These are phyloP conservation scores for Neurospora sp. DNA, from an alignment of 495 filamentous ascomycete species.

Conservation along the genomic window DNA sequence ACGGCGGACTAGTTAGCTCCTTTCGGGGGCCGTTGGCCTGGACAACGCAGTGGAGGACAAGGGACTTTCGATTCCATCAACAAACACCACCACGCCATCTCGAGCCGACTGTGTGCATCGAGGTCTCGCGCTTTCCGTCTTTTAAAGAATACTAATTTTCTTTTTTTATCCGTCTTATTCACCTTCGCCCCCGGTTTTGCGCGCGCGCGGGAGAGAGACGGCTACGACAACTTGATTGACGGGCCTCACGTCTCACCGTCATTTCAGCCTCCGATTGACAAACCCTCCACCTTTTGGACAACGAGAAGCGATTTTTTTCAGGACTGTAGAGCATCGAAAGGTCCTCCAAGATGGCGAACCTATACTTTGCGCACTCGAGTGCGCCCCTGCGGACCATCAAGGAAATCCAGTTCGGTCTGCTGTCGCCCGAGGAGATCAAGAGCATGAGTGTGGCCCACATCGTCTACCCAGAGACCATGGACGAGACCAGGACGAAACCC, in stretches of 20 bases:
- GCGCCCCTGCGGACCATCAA: conserved; percentile 91
- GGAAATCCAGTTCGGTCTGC: conserved; percentile 96
- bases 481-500: conserved; percentile 79
- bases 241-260: conserved; percentile 3
- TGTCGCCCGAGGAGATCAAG: conserved; percentile 96
- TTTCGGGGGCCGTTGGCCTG: conserved; percentile 25
- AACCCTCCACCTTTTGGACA: background rate
- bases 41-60: conserved; percentile 24
- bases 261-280: background rate
- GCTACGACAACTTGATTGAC: background rate
- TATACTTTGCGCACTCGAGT: conserved; percentile 83
- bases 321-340: conserved; percentile 1
- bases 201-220: conserved; percentile 5
- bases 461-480: conserved; percentile 96
- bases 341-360: conserved; percentile 69
- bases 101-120: conserved; percentile 13
- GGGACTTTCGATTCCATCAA: conserved; percentile 11
- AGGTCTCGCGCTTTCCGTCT: conserved; percentile 1
- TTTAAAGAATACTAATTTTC: conserved; percentile 2
- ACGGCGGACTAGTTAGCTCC: conserved; percentile 15
- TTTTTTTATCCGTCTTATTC: conserved; percentile 4
- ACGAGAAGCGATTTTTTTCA: background rate
- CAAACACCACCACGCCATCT: conserved; percentile 8
- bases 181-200: conserved; percentile 3
- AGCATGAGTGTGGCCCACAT: conserved; percentile 90